Evolutionary conservation across 306 rosid genomes (phyloP).

Genomic region (Gynostemma pentaphyllum): DNA sequence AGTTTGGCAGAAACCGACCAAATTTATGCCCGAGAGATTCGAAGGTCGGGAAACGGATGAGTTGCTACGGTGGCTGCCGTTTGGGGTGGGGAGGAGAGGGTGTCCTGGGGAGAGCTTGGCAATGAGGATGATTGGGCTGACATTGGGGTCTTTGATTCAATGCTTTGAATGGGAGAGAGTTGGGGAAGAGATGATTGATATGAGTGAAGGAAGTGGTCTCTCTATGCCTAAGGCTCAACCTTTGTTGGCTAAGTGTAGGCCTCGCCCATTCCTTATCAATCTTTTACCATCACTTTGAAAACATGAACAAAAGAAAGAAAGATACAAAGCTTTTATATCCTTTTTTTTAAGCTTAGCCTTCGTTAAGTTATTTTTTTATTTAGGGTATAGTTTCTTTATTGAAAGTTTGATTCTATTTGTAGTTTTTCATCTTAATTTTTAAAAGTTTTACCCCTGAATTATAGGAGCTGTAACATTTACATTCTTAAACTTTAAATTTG

Average conservation of each 20-base stretch:
- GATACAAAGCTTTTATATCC: no score
- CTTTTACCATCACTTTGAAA: conserved; percentile 8
- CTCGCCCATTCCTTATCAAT: conserved; percentile 18
- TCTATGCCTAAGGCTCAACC: conserved; percentile 16
- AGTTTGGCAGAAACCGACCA: conserved; percentile 20
- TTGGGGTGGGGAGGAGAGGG: conserved; percentile 26
- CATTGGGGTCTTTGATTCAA: conserved; percentile 18
- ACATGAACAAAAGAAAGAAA: no score
- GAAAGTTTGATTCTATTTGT: no score
- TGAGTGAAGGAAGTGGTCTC: conserved; percentile 18
- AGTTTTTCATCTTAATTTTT: no score
- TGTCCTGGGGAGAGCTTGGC: conserved; percentile 22
- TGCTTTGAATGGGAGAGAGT: conserved; percentile 25
- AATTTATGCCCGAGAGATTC: conserved; percentile 36
- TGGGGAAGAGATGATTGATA: conserved; percentile 12
- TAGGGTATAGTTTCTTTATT: no score
- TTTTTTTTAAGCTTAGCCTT: no score
- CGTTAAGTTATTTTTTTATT: no score
- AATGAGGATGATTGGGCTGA: conserved; percentile 4
- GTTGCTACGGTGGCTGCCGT: conserved; percentile 14
- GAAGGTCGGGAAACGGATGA: not conserved
- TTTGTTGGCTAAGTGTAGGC: conserved; percentile 12
- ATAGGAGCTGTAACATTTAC: no score
- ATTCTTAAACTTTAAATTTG: no score
- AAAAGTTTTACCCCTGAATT: no score